Base-by-base conservation (phyloP, 768 basidiomycete species). In the Naematelia encephala region DNA sequence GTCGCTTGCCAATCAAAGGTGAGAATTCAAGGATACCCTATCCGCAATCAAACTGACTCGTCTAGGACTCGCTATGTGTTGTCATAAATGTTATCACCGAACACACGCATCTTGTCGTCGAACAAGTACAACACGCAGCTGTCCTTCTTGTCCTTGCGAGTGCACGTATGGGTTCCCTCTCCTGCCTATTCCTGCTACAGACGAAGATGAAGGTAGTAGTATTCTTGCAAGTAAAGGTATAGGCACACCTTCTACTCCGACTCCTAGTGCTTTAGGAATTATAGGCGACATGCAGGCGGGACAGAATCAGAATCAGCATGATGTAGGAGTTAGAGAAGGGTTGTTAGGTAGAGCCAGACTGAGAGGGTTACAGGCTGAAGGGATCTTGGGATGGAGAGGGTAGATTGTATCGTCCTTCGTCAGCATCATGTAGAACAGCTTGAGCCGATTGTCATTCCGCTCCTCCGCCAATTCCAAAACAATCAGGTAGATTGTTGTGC, bases 1-100 rank as follows among this genome's bases (percentile, higher is more conserved):
- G 75, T 54, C 61, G 68, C n/a, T 53, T 77, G 5, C 73, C 75
- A 2, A 66, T 77, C 59, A 68, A 67, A 66, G 73, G 75, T 76
- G 25, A 61, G 71, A 11, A n/a, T 16, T 29, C 49, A 11, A 26
- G 19, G 50, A 50, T 28, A 22, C 47, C 25, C 22, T 14, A n/a
- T 39, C 39, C 12, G 19, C 4, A 5, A 22, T 2, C 10, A 45
- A 3, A 4, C n/a, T 34, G 39, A 43, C 23, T 39, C 21, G n/a
- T n/a, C 5, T 47, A 72, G 70, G 70, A 19, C 59, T 73, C 8
- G 65, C 68, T 4, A 66, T 64, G 49, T 56, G 62, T 3, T 73
- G 72, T 44, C 45, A 59, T 2, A 51, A 60, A 4, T 73, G 72
- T 43, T 45, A 43, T n/a, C 72, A 73, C 57, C 56, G 49, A 22